Conservation (phyloP, 2,329 filamentous ascomycete species). For the Cladobotryum mycophilum region DNA sequence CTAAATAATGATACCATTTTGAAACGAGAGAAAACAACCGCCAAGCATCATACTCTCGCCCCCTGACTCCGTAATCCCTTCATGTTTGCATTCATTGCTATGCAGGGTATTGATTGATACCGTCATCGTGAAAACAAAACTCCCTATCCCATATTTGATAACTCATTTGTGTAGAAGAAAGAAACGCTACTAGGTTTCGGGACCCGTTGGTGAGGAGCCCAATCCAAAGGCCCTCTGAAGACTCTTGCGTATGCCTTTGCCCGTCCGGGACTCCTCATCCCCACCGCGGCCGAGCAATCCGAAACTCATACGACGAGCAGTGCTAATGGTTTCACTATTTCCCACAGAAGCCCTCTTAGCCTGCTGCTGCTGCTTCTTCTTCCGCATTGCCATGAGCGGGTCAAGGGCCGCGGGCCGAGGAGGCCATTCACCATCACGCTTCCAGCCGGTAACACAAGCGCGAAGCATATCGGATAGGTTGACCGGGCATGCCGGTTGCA, state of each 20-base stretch:
- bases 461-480: constrained; percentile 77
- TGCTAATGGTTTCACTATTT: constrained; percentile 19
- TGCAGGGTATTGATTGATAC: background rate
- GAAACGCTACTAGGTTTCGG: background rate
- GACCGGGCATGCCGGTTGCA: constrained; percentile 81
- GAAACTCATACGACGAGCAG: constrained; percentile 40
- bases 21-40: constrained; percentile 9
- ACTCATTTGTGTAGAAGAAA: no score
- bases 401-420: constrained; percentile 43
- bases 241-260: constrained; percentile 40
- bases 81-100: constrained; percentile 3
- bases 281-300: constrained; percentile 39
- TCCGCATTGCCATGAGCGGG: constrained; percentile 28
- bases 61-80: background rate
- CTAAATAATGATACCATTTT: constrained; percentile 1
- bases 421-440: constrained; percentile 89
- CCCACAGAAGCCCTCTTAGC: constrained; percentile 24
- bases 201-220: constrained; percentile 19
- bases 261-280: constrained; percentile 25
- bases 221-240: constrained; percentile 41
- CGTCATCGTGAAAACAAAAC: background rate
- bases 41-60: constrained; percentile 7
- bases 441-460: constrained; percentile 84
- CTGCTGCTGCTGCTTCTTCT: constrained; percentile 30
- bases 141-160: background rate